phyloP scores from a whole-genome alignment of 345 rosid genomes.

The Populus tremula region DNA sequence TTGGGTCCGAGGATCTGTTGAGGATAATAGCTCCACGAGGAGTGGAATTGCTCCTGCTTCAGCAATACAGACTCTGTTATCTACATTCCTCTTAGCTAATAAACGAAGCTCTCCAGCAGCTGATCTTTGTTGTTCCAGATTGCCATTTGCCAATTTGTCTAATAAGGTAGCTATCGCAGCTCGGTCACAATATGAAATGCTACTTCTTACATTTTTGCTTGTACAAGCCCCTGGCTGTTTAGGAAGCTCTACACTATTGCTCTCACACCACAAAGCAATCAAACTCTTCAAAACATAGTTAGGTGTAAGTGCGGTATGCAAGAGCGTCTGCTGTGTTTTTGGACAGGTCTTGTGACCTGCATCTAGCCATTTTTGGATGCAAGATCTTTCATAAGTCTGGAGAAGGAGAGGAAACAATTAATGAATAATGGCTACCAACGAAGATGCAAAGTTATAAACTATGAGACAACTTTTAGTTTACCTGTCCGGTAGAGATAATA shows the following conservation, averaged over 20 bases:
- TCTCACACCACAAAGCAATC: slow-evolving; percentile 93
- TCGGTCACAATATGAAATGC: slow-evolving; percentile 79
- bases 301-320: slow-evolving; percentile 82
- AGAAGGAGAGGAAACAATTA: slow-evolving; percentile 23
- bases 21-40: slow-evolving; percentile 80
- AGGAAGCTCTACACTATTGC: slow-evolving; percentile 86
- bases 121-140: slow-evolving; percentile 78
- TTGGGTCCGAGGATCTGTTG: slow-evolving; percentile 76
- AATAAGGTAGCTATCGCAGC: slow-evolving; percentile 58
- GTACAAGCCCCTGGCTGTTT: slow-evolving; percentile 63
- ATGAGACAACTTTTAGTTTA: slow-evolving; percentile 18
- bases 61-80: slow-evolving; percentile 90
- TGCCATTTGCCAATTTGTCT: slow-evolving; percentile 60
- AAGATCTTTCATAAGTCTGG: slow-evolving; percentile 94
- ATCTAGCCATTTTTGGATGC: slow-evolving; percentile 96
- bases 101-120: slow-evolving; percentile 95
- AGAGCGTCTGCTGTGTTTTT: slow-evolving; percentile 89
- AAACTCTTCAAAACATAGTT: slow-evolving; percentile 91
- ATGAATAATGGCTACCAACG: slow-evolving; percentile 15
- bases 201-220: slow-evolving; percentile 51
- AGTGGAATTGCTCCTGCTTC: slow-evolving; percentile 93
- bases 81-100: slow-evolving; percentile 89
- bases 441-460: background rate
- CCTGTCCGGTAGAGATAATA: slow-evolving; percentile 98
- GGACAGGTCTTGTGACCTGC: slow-evolving; percentile 97